phyloP scores from a whole-genome alignment of 495 filamentous ascomycete species.

The Aspergillus steynii region DNA sequence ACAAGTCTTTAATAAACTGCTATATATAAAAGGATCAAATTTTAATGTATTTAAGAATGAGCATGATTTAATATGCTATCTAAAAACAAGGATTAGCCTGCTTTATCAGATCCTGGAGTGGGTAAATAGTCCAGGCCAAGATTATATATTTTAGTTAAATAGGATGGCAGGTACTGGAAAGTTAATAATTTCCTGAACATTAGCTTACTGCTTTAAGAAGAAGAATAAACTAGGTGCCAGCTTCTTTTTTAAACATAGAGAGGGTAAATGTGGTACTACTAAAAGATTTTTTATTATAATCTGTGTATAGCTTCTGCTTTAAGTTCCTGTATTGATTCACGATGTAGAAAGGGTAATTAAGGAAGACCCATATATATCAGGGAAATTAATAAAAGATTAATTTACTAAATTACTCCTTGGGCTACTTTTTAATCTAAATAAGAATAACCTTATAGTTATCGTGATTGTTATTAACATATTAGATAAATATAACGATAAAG shows the following conservation, averaged over 20 bases:
- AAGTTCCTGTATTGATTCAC: background rate
- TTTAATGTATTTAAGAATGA: background rate
- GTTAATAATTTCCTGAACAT: slow-evolving; percentile 39
- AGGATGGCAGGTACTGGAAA: slow-evolving; percentile 44
- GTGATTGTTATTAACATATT: slow-evolving; percentile 48
- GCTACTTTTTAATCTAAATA: background rate
- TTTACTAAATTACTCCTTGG: slow-evolving; percentile 1
- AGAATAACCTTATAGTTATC: background rate
- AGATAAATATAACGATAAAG: slow-evolving; percentile 51
- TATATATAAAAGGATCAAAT: background rate
- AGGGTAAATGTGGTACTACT: background rate
- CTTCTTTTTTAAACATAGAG: slow-evolving; percentile 41
- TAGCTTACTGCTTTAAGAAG: slow-evolving; percentile 22
- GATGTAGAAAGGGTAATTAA: background rate
- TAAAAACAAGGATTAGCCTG: background rate
- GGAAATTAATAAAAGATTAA: background rate
- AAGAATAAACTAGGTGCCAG: slow-evolving; percentile 14
- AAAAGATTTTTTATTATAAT: slow-evolving; percentile 1
- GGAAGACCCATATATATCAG: slow-evolving; percentile 2
- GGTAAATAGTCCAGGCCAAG: background rate
- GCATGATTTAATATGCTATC: background rate
- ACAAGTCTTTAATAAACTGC: background rate
- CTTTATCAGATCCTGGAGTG: background rate
- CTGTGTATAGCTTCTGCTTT: background rate
- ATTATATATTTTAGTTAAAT: slow-evolving; percentile 42